Evolutionary conservation across 2,329 filamentous ascomycete genomes (phyloP).

Genomic region (Byssoonygena ceratinophila): DNA sequence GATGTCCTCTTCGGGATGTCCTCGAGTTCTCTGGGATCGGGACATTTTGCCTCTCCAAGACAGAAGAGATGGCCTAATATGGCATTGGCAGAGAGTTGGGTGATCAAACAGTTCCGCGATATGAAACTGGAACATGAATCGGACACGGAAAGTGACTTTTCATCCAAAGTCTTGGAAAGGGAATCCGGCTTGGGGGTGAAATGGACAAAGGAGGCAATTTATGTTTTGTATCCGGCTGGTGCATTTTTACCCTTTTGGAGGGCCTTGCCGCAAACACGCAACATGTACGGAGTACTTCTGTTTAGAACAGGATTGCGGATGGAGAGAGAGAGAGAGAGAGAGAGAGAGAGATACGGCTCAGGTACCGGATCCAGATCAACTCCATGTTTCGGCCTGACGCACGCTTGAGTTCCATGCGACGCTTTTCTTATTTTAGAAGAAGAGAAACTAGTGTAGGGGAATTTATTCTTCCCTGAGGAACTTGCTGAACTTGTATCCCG

Average conservation of each 20-base stretch:
- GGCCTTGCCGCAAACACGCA: not conserved
- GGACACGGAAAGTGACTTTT: not conserved
- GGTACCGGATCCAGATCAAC: slow-evolving; percentile 3
- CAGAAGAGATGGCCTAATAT: not conserved
- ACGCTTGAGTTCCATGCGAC: slow-evolving; percentile 11
- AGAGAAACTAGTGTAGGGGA: slow-evolving; percentile 9
- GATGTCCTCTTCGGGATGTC: not conserved
- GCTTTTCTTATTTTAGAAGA: slow-evolving; percentile 9
- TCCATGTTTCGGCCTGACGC: slow-evolving; percentile 13
- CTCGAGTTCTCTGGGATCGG: not conserved
- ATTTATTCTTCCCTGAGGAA: slow-evolving; percentile 6
- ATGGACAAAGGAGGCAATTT: slow-evolving; percentile 10
- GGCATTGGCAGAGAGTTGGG: not conserved
- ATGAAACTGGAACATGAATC: slow-evolving; percentile 9
- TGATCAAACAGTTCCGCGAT: slow-evolving; percentile 9
- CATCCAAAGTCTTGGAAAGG: not conserved
- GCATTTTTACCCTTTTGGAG: slow-evolving; percentile 3
- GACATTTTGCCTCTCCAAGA: not conserved
- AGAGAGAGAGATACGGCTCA: slow-evolving; percentile 5
- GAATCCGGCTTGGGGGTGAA: not conserved
- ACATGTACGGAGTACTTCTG: too few relatives aligned
- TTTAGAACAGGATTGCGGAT: too few relatives aligned
- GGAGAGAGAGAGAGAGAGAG: not conserved
- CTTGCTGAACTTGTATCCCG: slow-evolving; percentile 1
- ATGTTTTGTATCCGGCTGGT: slow-evolving; percentile 5